Percentiles rank a stretch among this genome's conserved stretches.
These are phyloP conservation scores for Chytridium lagenaria DNA, from an alignment of 371 early-diverging fungal genomes.

Conservation along the genomic window DNA sequence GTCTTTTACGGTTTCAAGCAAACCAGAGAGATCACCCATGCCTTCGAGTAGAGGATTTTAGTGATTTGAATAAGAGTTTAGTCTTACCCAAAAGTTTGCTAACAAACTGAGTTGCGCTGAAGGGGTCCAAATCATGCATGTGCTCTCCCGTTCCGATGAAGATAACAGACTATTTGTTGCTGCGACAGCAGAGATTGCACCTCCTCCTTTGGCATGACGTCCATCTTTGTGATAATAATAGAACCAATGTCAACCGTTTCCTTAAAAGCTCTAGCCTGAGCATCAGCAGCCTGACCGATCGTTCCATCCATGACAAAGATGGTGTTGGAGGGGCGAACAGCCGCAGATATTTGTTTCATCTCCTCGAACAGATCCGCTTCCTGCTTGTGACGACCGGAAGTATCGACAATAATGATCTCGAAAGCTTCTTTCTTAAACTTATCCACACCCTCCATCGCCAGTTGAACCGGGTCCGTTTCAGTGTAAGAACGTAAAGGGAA, in stretches of 20 bases:
- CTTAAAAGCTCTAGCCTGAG: slow-evolving; percentile 96
- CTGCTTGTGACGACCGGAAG: slow-evolving; percentile 99
- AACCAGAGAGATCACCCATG: slow-evolving; percentile 96
- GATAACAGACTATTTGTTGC: slow-evolving; percentile 96
- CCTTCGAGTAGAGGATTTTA: too few relatives aligned
- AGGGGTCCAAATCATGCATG: slow-evolving; percentile 95
- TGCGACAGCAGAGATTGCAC: slow-evolving; percentile 99
- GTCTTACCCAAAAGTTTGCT: slow-evolving; percentile 86
- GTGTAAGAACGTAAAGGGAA: slow-evolving; percentile 97
- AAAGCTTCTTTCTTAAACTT: slow-evolving; percentile 97
- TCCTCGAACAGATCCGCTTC: slow-evolving; percentile 97
- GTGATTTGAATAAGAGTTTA: too few relatives aligned
- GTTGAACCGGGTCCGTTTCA: slow-evolving; percentile 95
- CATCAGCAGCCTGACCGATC: slow-evolving; percentile 99
- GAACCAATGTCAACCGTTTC: slow-evolving; percentile 97
- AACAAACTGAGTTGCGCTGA: slow-evolving; percentile 94
- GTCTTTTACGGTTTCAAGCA: slow-evolving; percentile 94
- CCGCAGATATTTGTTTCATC: slow-evolving; percentile 95
- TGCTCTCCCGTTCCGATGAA: slow-evolving; percentile 99
- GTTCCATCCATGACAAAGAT: slow-evolving; percentile 99
- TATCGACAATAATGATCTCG: slow-evolving; percentile 99
- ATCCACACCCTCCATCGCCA: slow-evolving; percentile 95
- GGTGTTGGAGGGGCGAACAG: slow-evolving; percentile 89
- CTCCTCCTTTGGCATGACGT: slow-evolving; percentile 99
- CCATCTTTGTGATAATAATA: slow-evolving; percentile 99